Evolutionary conservation across 2,329 filamentous ascomycete species (phyloP), one percentile per base, ranked within the genome.

Genomic region (Aureobasidium namibiae): DNA sequence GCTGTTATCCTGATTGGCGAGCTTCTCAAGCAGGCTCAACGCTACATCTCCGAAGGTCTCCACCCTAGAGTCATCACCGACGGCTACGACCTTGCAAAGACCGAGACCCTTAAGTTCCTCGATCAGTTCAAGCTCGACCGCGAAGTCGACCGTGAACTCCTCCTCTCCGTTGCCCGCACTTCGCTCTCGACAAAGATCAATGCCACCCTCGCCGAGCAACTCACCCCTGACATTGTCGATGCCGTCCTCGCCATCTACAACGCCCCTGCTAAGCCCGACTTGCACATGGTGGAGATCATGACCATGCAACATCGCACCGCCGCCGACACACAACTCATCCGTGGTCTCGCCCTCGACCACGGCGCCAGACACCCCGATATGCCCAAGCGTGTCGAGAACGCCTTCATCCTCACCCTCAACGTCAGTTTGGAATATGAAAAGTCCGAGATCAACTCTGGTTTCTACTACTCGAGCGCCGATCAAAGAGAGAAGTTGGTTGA

Each of bases 261-360:
- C 73, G 80, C 89, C 18, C 90, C 90, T 26, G 85, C 84, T 63
- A 97, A 97, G 79, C 95, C 95, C 60, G 94, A 99, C 76, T 76
- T 99, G 70, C 92, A 97, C 80, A 99, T 99, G 94, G 83, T 99
- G 66, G 94, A 99, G 77, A 97, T 99, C 69, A 99, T 99, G 94
- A 97, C 95, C 74, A 97, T 99, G 92, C 94, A 99, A 78, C 94
- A 99, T 79, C 89, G 92, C 67, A 91, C 90, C 56, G 92, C 92
- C 61, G 90, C 94, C 33, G 94, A 99, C 74, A 99, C 94, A 60
- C 91, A 96, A 75, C 84, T 99, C 61, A 96, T 99, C 74, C 86
- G 89, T 65, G 94, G 94, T 61, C 81, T 99, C 61, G 94, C 90
- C 10, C 79, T 99, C 62, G 94, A 99, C 70, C 94, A 99, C 74